Conservation (phyloP, 2,329 filamentous ascomycete genomes). For the Penicillium thymicola region DNA sequence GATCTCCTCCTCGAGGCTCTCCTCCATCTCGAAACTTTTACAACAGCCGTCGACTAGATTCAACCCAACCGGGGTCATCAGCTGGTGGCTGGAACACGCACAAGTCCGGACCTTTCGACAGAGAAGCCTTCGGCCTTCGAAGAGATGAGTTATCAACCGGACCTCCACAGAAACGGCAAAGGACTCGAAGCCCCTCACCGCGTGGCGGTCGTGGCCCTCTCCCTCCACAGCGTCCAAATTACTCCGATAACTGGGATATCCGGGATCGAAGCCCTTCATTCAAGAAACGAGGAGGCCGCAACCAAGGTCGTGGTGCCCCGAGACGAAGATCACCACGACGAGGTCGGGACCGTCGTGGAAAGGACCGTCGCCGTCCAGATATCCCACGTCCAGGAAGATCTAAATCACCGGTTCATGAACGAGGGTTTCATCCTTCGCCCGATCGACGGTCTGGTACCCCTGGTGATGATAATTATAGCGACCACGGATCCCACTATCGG, state of each 20-base stretch:
- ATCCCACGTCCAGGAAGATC: slow-evolving; percentile 29
- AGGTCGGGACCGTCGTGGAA: slow-evolving; percentile 33
- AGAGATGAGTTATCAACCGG: slow-evolving; percentile 32
- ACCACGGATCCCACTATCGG: slow-evolving; percentile 30
- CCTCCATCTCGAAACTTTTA: slow-evolving; percentile 24
- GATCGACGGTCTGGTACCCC: slow-evolving; percentile 30
- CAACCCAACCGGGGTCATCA: slow-evolving; percentile 21
- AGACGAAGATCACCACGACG: slow-evolving; percentile 35
- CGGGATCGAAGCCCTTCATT: slow-evolving; percentile 38
- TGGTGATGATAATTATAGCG: slow-evolving; percentile 23
- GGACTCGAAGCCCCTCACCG: slow-evolving; percentile 43
- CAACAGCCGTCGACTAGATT: slow-evolving; percentile 22
- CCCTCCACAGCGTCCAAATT: slow-evolving; percentile 26
- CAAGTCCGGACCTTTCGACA: slow-evolving; percentile 21
- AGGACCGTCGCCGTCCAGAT: slow-evolving; percentile 29
- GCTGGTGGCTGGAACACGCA: slow-evolving; percentile 18
- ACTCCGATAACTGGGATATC: slow-evolving; percentile 33
- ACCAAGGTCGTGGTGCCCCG: slow-evolving; percentile 32
- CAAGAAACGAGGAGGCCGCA: slow-evolving; percentile 35
- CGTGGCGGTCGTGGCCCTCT: slow-evolving; percentile 18
- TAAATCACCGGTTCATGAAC: slow-evolving; percentile 32
- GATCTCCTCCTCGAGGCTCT: slow-evolving; percentile 26
- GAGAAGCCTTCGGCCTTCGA: slow-evolving; percentile 20
- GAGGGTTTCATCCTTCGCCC: slow-evolving; percentile 25
- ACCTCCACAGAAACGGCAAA: slow-evolving; percentile 37